Percentiles rank a stretch among this genome's conserved stretches.
Conservation (phyloP, 2,329 filamentous ascomycete species). For the Fusarium virguliforme region DNA sequence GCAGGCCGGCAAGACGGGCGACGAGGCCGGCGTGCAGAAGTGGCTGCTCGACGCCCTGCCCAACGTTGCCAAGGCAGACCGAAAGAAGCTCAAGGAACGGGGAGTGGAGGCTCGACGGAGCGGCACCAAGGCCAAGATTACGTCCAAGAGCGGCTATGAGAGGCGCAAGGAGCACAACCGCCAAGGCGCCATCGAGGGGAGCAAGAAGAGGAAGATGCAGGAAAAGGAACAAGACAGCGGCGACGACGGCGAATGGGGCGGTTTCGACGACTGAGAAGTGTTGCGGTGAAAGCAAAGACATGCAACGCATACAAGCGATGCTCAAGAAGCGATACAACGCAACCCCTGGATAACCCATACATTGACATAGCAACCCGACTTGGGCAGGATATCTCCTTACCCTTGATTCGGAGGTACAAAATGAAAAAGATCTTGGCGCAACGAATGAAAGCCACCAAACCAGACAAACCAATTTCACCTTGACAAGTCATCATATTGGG, state of each 20-base stretch:
- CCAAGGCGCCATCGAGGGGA: conserved; percentile 74
- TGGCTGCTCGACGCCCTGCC: conserved; percentile 94
- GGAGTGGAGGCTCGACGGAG: conserved; percentile 81
- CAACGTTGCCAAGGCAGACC: conserved; percentile 85
- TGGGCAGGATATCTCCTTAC: not conserved
- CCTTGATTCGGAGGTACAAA: conserved; percentile 12
- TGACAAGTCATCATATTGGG: conserved; percentile 11
- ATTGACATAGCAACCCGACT: conserved; percentile 3
- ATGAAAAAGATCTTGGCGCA: conserved; percentile 18
- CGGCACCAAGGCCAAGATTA: conserved; percentile 75
- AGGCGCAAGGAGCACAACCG: conserved; percentile 78
- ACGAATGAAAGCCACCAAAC: conserved; percentile 12
- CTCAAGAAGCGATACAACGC: conserved; percentile 3
- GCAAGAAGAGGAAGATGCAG: conserved; percentile 68
- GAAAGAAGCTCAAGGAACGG: conserved; percentile 84
- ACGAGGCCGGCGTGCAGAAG: conserved; percentile 77
- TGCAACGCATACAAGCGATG: conserved; percentile 2
- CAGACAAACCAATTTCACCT: conserved; percentile 15
- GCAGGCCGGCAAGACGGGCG: conserved; percentile 70
- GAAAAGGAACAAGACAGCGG: conserved; percentile 43
- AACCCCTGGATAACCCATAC: not conserved
- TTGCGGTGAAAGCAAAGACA: not conserved
- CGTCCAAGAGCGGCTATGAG: conserved; percentile 85
- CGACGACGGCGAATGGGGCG: conserved; percentile 62
- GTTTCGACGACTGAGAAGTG: conserved; percentile 58